Evolutionary conservation across 2,329 filamentous ascomycete species (phyloP).

Genomic region (Epichloe glyceriae): DNA sequence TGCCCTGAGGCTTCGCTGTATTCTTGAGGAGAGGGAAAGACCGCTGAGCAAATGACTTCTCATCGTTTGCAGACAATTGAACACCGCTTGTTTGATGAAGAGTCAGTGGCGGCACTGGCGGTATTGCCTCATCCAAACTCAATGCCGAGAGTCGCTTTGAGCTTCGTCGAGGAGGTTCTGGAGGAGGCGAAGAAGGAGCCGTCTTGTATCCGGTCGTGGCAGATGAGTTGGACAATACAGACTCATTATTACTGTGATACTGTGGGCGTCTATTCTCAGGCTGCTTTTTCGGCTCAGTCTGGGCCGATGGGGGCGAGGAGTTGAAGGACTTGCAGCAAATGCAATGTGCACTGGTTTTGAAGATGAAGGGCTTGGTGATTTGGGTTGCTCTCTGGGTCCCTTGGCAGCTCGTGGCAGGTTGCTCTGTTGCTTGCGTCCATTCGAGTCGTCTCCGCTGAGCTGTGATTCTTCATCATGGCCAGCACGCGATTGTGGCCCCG

Average conservation of each 20-base stretch:
- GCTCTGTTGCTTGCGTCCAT: neutral
- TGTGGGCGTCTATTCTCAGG: neutral
- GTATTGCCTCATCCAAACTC: conserved; percentile 5
- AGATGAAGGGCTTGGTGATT: neutral
- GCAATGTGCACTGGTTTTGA: neutral
- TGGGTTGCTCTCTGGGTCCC: neutral
- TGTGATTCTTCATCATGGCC: neutral
- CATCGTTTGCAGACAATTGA: neutral
- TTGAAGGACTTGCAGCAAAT: neutral
- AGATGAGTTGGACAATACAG: conserved; percentile 5
- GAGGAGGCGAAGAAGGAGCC: conserved; percentile 10
- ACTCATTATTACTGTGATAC: conserved; percentile 8
- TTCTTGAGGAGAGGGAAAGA: conserved; percentile 1
- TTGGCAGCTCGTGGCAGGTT: neutral
- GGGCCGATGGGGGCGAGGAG: neutral
- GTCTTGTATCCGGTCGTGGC: conserved; percentile 8
- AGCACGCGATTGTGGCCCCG: neutral
- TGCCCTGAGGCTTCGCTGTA: neutral
- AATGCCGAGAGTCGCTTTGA: conserved; percentile 13
- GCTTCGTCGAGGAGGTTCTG: conserved; percentile 17
- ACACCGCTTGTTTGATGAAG: neutral
- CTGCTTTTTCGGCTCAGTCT: neutral
- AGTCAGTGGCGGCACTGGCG: conserved; percentile 1
- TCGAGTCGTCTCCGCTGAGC: neutral
- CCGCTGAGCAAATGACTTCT: neutral